phyloP scores from a whole-genome alignment of 2,329 filamentous ascomycete species.

The Pestalotiopsis sp. region DNA sequence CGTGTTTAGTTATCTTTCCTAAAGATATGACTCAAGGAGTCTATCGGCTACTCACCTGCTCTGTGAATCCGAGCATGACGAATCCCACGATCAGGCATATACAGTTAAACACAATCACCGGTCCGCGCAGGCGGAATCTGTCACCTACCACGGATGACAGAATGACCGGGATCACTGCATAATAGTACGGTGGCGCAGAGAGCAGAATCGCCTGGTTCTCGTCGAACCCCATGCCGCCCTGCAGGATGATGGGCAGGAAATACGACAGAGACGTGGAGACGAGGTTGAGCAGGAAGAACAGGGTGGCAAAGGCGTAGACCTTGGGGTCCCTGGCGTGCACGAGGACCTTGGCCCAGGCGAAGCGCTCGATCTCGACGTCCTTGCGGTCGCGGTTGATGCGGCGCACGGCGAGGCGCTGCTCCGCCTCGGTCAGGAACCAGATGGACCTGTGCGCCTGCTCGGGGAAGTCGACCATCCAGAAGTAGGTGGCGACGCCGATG shows the following conservation, averaged over 20 bases:
- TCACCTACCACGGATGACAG: conserved; percentile 67
- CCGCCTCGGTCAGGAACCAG: conserved; percentile 58
- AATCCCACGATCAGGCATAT: conserved; percentile 65
- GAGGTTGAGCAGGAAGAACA: conserved; percentile 51
- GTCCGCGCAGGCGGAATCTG: conserved; percentile 60
- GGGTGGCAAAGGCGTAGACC: conserved; percentile 63
- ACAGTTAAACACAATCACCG: conserved; percentile 68
- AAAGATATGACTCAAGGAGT: background rate
- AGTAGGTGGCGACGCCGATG: conserved; percentile 64
- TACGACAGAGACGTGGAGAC: conserved; percentile 68
- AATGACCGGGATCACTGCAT: conserved; percentile 65
- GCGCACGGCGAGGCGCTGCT: conserved; percentile 57
- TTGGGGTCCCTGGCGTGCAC: conserved; percentile 62
- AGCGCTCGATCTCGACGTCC: conserved; percentile 59
- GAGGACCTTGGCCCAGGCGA: conserved; percentile 58
- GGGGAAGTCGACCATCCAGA: conserved; percentile 74
- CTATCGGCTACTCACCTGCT: conserved; percentile 57
- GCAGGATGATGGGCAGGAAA: conserved; percentile 65
- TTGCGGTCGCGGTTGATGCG: conserved; percentile 64
- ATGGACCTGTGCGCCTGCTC: conserved; percentile 61
- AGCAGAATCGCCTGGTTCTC: conserved; percentile 60
- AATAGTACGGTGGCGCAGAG: conserved; percentile 70
- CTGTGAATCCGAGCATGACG: conserved; percentile 65
- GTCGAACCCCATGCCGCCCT: conserved; percentile 57
- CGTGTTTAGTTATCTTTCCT: background rate